Percentiles rank a stretch among this genome's conserved stretches.
Evolutionary conservation across 2,329 filamentous ascomycete genomes (phyloP).

Genomic region (Calonectria multiphialidica): DNA sequence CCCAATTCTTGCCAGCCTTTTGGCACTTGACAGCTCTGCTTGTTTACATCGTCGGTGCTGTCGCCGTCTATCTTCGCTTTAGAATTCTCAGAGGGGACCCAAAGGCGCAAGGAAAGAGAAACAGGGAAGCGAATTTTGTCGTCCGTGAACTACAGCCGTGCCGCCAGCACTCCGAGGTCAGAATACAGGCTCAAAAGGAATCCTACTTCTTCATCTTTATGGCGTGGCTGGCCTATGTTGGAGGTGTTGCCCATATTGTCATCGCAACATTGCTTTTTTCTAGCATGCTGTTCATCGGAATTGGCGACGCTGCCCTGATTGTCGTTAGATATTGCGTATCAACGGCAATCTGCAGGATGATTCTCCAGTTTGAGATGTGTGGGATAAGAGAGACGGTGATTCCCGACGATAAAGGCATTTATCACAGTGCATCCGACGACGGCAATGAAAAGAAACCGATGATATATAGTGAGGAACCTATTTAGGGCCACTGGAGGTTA

Average conservation of each 20-base stretch:
- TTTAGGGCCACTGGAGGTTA: neutral
- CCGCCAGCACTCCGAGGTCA: neutral
- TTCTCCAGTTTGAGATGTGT: neutral
- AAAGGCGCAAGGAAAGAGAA: neutral
- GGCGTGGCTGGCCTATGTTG: conserved; percentile 1
- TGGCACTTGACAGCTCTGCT: neutral
- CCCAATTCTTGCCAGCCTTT: neutral
- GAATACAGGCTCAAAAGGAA: neutral
- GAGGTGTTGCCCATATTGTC: neutral
- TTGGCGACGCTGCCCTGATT: neutral
- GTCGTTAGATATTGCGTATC: neutral
- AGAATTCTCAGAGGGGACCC: neutral
- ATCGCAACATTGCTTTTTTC: neutral
- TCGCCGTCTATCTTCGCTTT: neutral
- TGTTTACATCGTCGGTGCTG: neutral
- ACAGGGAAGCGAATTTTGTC: neutral
- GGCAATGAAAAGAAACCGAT: neutral
- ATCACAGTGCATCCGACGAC: neutral
- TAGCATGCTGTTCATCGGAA: neutral
- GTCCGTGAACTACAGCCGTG: neutral
- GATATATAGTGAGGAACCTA: neutral
- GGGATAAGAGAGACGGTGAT: neutral
- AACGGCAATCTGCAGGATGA: neutral
- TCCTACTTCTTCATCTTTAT: neutral
- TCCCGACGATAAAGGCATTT: neutral